Conservation (phyloP, 179 eudicot species). For the Spinacia oleracea region DNA sequence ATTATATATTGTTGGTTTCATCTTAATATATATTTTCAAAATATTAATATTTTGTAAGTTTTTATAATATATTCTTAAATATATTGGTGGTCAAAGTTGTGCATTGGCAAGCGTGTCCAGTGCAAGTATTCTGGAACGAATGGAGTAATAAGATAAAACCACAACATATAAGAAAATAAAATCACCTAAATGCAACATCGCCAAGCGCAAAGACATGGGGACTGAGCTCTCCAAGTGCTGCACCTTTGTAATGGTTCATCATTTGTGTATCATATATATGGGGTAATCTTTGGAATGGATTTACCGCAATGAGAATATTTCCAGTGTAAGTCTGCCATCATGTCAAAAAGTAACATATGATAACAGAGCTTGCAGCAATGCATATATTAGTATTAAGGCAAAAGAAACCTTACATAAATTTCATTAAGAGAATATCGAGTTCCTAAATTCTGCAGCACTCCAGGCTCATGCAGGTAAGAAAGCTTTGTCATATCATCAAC, state of each 20-base stretch:
- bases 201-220: conserved; percentile 97
- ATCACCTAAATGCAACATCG: conserved; percentile 87
- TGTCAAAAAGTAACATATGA: conserved; percentile 52
- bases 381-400: conserved; percentile 10
- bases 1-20: no score
- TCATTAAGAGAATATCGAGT: conserved; percentile 78
- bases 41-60: no score
- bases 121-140: no score
- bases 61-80: no score
- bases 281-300: conserved; percentile 95
- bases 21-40: no score
- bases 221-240: conserved; percentile 81
- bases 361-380: conserved; percentile 43
- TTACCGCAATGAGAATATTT: conserved; percentile 89
- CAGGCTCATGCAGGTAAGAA: conserved; percentile 94
- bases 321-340: conserved; percentile 95
- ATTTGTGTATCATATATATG: conserved; percentile 74
- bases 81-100: no score
- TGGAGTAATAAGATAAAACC: neutral
- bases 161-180: neutral
- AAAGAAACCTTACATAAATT: conserved; percentile 68
- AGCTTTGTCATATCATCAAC: conserved; percentile 98
- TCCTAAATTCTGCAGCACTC: conserved; percentile 86
- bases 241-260: conserved; percentile 96
- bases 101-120: no score